Evolutionary conservation across 1,284 basidiomycete genomes (phyloP).

Genomic region (Trichosporon ovoides): DNA sequence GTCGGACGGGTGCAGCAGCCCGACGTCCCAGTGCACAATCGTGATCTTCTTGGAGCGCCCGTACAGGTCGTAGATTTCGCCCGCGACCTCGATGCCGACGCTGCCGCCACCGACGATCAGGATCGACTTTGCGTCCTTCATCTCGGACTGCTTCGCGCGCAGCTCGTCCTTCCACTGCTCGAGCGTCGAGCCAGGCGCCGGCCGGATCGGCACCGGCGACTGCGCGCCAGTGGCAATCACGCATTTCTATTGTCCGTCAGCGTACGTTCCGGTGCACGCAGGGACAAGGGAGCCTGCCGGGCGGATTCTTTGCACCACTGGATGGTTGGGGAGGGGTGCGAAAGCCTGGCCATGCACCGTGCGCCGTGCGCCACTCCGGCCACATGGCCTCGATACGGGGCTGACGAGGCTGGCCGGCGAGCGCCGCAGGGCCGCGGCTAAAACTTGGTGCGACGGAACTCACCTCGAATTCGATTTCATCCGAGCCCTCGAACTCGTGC

Average conservation of each 20-base stretch:
- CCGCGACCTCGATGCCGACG: conserved; percentile 51
- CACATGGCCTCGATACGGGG: no score
- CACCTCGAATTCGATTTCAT: conserved; percentile 46
- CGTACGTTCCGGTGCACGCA: background rate
- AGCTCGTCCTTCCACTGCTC: conserved; percentile 27
- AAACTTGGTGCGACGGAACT: conserved; percentile 18
- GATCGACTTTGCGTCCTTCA: conserved; percentile 31
- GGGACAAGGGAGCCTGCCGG: background rate
- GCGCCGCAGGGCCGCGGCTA: no score
- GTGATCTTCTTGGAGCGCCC: conserved; percentile 24
- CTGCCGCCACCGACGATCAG: conserved; percentile 50
- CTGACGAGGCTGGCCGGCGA: no score
- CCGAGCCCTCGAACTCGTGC: conserved; percentile 42
- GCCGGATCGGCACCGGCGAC: conserved; percentile 43
- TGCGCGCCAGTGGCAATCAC: conserved; percentile 44
- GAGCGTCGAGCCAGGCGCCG: conserved; percentile 23
- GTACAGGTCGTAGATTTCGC: conserved; percentile 38
- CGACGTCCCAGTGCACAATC: conserved; percentile 28
- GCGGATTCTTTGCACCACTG: background rate
- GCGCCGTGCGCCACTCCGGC: no score
- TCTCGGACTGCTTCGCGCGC: conserved; percentile 18
- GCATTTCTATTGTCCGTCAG: conserved; percentile 26
- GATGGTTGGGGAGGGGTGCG: no score
- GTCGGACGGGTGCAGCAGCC: conserved; percentile 30
- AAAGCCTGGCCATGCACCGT: no score